Conservation (phyloP, 1,284 basidiomycete genomes). For the Clitocybe nebularis region DNA sequence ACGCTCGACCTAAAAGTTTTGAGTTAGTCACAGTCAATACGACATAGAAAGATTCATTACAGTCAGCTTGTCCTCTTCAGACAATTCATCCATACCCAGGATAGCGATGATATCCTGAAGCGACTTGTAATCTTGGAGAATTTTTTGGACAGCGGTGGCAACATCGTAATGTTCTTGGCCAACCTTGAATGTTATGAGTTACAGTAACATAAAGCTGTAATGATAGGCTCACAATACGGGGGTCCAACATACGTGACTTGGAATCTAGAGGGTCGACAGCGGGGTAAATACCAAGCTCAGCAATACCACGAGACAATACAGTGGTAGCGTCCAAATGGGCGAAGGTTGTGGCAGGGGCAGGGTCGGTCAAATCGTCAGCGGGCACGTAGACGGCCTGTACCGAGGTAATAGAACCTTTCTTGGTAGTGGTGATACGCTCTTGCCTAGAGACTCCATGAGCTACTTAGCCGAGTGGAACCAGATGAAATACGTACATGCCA, state of each 20-base stretch:
- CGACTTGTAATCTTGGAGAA: constrained; percentile 99
- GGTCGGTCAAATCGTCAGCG: constrained; percentile 99
- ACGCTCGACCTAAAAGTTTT: constrained; percentile 65
- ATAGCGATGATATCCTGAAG: constrained; percentile 97
- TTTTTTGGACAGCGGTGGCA: constrained; percentile 95
- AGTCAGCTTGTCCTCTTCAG: constrained; percentile 98
- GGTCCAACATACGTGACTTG: constrained; percentile 99
- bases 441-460: constrained; percentile 50
- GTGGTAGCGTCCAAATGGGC: constrained; percentile 99
- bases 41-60: constrained; percentile 43
- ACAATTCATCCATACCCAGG: constrained; percentile 99
- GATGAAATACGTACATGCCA: constrained; percentile 75
- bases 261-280: constrained; percentile 99
- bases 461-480: constrained; percentile 7
- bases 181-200: constrained; percentile 37
- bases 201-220: neutral
- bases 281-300: constrained; percentile 99
- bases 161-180: constrained; percentile 92
- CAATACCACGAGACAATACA: constrained; percentile 97
- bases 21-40: constrained; percentile 10
- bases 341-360: constrained; percentile 98
- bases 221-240: constrained; percentile 80
- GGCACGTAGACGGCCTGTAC: constrained; percentile 99
- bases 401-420: constrained; percentile 99
- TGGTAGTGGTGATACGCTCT: constrained; percentile 99